Percentiles rank a stretch among this genome's conserved stretches.
phyloP scores from a whole-genome alignment of 2,329 filamentous ascomycete species.

The Chaetomium strumarium region DNA sequence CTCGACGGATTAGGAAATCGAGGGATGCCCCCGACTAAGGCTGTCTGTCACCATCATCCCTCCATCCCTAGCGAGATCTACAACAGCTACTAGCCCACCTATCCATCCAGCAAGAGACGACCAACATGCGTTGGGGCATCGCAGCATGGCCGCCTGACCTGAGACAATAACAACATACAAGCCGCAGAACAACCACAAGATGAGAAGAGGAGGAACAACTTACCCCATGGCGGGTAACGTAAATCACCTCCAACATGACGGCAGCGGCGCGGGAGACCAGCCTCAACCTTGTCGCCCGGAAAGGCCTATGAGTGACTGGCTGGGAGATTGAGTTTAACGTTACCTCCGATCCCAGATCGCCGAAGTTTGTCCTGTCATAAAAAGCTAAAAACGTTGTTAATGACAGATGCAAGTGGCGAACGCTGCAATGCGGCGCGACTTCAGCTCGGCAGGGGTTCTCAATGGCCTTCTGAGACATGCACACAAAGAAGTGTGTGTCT shows the following conservation, averaged over 20 bases:
- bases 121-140: not conserved
- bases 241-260: constrained; percentile 64
- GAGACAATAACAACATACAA: constrained; percentile 1
- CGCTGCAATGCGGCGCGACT: not conserved
- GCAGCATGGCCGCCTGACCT: not conserved
- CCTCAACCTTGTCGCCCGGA: not conserved
- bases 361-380: not conserved
- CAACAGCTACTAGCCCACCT: no score
- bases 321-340: not conserved
- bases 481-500: not conserved
- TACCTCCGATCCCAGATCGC: not conserved
- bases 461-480: not conserved
- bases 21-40: not conserved
- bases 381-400: not conserved
- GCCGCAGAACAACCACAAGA: not conserved
- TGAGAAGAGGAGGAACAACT: constrained; percentile 31
- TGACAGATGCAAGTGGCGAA: not conserved
- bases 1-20: not conserved
- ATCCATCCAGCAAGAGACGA: no score
- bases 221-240: constrained; percentile 70
- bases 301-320: constrained; percentile 1
- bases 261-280: not conserved
- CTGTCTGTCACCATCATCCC: not conserved
- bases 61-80: not conserved
- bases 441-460: constrained; percentile 6